These are phyloP conservation scores for Clarkia xantiana DNA, from an alignment of 345 rosid genomes.

Conservation along the genomic window DNA sequence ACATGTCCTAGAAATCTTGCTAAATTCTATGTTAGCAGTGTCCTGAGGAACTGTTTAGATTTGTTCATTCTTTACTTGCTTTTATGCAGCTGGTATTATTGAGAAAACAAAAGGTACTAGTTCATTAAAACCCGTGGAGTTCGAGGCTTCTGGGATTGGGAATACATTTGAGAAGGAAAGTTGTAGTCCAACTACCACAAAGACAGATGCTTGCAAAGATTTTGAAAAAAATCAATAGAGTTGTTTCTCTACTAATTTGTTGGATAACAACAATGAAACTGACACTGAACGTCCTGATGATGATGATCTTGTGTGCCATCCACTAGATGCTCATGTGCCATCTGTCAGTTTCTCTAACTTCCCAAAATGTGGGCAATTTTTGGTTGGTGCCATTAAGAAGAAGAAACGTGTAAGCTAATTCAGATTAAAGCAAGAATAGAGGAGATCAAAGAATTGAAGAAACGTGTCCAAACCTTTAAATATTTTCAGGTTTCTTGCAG, in stretches of 20 bases:
- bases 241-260: conserved; percentile 12
- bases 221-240: conserved; percentile 20
- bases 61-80: background rate
- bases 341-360: conserved; percentile 32
- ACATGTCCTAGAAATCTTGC: no score
- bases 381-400: conserved; percentile 64
- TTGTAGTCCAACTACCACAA: conserved; percentile 18
- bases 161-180: conserved; percentile 13
- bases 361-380: conserved; percentile 53
- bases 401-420: conserved; percentile 58
- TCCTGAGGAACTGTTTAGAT: background rate
- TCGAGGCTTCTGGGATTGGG: conserved; percentile 13
- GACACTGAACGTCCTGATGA: conserved; percentile 17
- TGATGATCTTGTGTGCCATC: conserved; percentile 14
- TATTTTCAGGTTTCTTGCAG: conserved; percentile 67
- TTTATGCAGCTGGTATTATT: conserved; percentile 20
- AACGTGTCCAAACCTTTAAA: conserved; percentile 52
- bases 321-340: conserved; percentile 16
- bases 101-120: conserved; percentile 15
- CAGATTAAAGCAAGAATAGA: conserved; percentile 66
- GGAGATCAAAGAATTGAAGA: conserved; percentile 64
- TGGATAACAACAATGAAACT: conserved; percentile 12
- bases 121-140: conserved; percentile 18
- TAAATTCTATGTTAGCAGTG: no score
- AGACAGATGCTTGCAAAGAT: conserved; percentile 26